Base-by-base conservation (phyloP, 805 yeast species). In the Candida railenensis region DNA sequence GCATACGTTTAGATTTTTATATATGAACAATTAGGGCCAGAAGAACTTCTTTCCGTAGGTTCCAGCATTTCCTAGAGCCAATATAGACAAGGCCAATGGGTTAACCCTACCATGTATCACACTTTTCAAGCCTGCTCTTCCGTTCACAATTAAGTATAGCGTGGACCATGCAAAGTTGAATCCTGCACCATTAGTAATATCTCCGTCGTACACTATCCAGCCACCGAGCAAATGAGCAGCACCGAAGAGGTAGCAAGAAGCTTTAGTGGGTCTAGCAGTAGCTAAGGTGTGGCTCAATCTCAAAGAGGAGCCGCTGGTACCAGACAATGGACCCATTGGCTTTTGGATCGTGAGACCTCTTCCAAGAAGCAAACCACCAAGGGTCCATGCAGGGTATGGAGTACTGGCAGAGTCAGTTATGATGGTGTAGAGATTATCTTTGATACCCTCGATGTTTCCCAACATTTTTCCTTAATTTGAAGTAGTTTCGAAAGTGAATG, bases 111-210 rank as follows among this genome's bases (percentile, higher is more conserved):
- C 83, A 42, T 80, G 74, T 46, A 80, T 67, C 49, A 83, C 50
- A 33, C 78, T 75, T 38, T 67, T 71, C 22, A 85, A 41, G 11
- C 87, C 71, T 4, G 81, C 76, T 34, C 74, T 75, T 1, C 89
- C 89, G 58, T 88, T 87, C 14, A 85, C 88, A 11, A 90, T 60
- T 48, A 85, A 59, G 57, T 88, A 91, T 48, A 90, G 64, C 5
- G 86, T 62, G 5, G 88, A 80, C 96, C 97, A 91, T 2, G 94
- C 95, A 55, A 80, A 73, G 4, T 78, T 70, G 57, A 90, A 85
- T 0, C 96, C 96, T 1, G 92, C 76, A 2, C 96, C 97, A 64
- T 87, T 83, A 40, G 77, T 76, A 18, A 81, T 65, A 57, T 89
- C 96, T 14, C 87, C 84, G 59, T 90, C 97, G 52, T 74, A 73